These are phyloP conservation scores for Chaetomiaceae sp. DNA, from an alignment of 2,329 filamentous ascomycete species.

Conservation along the genomic window DNA sequence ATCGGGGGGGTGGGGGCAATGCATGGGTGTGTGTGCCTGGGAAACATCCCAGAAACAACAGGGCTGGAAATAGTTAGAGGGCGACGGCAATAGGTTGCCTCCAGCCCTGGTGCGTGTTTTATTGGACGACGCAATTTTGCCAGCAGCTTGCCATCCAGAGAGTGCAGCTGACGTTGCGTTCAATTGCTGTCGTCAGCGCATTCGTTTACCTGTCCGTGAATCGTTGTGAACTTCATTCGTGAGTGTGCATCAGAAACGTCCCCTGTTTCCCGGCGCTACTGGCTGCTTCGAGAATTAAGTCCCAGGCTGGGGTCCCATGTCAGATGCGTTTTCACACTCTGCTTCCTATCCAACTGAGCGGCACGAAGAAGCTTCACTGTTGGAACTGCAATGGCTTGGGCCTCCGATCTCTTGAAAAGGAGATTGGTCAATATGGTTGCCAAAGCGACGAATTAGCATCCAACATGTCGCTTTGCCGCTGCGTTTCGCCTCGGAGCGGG, in stretches of 20 bases:
- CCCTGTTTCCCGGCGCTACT: not conserved
- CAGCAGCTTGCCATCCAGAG: not conserved
- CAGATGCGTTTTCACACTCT: too few species aligned
- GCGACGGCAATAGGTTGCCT: not conserved
- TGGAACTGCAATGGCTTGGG: not conserved
- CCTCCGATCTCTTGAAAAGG: not conserved
- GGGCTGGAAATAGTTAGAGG: slow-evolving; percentile 16
- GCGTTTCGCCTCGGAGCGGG: slow-evolving; percentile 7
- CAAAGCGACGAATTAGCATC: slow-evolving; percentile 12
- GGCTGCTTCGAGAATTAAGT: not conserved
- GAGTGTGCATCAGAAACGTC: not conserved
- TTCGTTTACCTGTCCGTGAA: slow-evolving; percentile 5
- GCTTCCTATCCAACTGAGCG: too few species aligned
- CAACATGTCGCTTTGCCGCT: not conserved
- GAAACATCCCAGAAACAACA: not conserved
- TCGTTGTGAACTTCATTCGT: not conserved
- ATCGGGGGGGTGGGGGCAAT: slow-evolving; percentile 14
- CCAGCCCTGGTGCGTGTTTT: not conserved
- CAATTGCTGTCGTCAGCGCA: slow-evolving; percentile 4
- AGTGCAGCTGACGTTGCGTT: not conserved
- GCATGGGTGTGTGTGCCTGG: not conserved
- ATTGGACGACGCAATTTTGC: not conserved
- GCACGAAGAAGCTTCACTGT: too few species aligned
- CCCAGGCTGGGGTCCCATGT: not conserved
- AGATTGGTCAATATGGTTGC: slow-evolving; percentile 8